Evolutionary conservation across 2,329 filamentous ascomycete genomes (phyloP), one percentile per base, ranked within the genome.

Genomic region (Escovopsis weberi): DNA sequence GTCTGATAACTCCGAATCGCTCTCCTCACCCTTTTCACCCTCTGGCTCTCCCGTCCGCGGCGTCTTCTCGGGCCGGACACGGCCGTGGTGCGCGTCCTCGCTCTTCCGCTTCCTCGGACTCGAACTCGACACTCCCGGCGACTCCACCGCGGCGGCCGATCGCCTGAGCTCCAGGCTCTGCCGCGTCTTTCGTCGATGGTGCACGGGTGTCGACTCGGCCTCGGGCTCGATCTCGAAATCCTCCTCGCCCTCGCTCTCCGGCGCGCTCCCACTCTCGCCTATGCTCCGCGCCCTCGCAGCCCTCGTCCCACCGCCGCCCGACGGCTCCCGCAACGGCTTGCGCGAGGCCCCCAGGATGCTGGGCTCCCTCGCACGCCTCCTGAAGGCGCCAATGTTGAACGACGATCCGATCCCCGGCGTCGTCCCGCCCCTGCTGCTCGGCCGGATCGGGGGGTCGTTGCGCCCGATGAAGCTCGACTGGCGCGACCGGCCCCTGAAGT

Each of bases 141-240:
- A 43, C 18, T 47, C 45, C 5, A 45, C 53, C 12, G 48, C 50
- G n/a, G 59, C 51, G 4, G 53, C 50, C 6, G 57, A 53, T 6
- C 41, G 49, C 23, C 50, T 47, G 32, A 48, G 38, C 35, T 53
- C 49, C 26, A 45, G 41, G 38, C 51, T 50, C 12, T 59, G 57
- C 39, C 57, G 57, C 35, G 60, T 62, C 33, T 63, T 62, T 18
- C 69, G 59, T 39, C 56, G 48, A 28, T 51, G 55, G 45, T 75
- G 72, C 26, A 81, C 53, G 4, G 80, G 80, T 6, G 81, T 85
- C 12, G 78, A 80, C 60, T 82, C 78, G 26, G 76, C 78, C 44
- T 83, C 78, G 70, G 80, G 41, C 65, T 69, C 53, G 75, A 80
- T 50, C 50, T 68, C 58, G 54, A 60, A 59, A 48, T 66, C 57